These are phyloP conservation scores for Phytophthora brassicae DNA, from an alignment of 352 stramenopile genomes.

Conservation along the genomic window DNA sequence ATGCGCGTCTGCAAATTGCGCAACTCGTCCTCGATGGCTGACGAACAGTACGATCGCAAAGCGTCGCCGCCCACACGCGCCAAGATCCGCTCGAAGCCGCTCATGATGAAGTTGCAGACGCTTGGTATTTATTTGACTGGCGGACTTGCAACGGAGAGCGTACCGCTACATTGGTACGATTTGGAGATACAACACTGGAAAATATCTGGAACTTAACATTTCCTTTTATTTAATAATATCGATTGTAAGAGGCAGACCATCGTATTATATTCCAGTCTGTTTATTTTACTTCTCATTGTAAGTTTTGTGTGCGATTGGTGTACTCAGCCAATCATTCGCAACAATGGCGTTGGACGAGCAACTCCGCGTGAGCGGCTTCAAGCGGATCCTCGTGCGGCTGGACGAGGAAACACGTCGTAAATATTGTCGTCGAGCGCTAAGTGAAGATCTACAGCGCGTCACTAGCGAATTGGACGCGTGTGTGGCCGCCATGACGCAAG, in stretches of 20 bases:
- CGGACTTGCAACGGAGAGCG: neutral
- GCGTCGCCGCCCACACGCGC: constrained; percentile 66
- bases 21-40: constrained; percentile 75
- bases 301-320: too few relatives aligned
- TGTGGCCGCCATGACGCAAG: constrained; percentile 26
- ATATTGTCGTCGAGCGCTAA: constrained; percentile 33
- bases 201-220: too few relatives aligned
- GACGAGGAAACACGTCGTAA: constrained; percentile 37
- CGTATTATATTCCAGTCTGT: too few relatives aligned
- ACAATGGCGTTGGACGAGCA: constrained; percentile 13
- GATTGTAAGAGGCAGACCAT: too few relatives aligned
- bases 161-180: constrained; percentile 9
- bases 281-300: too few relatives aligned
- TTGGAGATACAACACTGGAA: too few relatives aligned
- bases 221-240: too few relatives aligned
- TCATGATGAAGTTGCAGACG: constrained; percentile 45
- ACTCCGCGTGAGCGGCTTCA: constrained; percentile 33
- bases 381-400: constrained; percentile 40
- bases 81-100: constrained; percentile 74
- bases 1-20: constrained; percentile 60
- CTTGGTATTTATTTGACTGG: constrained; percentile 17
- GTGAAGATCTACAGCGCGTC: constrained; percentile 30
- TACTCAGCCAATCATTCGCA: neutral
- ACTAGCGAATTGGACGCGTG: constrained; percentile 24
- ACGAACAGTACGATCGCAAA: constrained; percentile 74